Base-by-base conservation (phyloP, 2,329 filamentous ascomycete genomes). In the Pseudonectria buxi region DNA sequence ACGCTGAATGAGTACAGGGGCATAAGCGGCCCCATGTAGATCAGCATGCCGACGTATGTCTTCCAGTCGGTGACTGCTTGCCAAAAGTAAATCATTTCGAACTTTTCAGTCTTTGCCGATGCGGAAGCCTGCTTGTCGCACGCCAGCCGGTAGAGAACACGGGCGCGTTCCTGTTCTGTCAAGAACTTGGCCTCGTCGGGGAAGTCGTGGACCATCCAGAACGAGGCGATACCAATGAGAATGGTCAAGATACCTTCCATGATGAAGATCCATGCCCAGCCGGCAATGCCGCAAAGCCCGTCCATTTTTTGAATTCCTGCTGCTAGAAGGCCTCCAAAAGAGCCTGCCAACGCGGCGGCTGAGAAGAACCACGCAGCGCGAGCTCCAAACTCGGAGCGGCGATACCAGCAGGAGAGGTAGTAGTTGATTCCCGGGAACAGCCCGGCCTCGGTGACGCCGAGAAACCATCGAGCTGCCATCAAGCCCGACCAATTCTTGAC, bases 381-480 rank as follows among this genome's bases (percentile, higher is more conserved):
- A n/a, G 87, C 71, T 32, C 85, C 86, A 36, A 92, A 83, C 51
- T 94, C 87, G 12, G 71, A 75, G 25, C 86, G 72, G 54, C 77
- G 82, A 51, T 92, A 94, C 86, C 86, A 94, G 55, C 83, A 89
- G 0, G 79, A 84, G 0, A 92, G 71, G 54, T 88, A 88, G 58
- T 87, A 90, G 47, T 83, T 84, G 12, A 88, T 76, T 2, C 81
- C 82, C 0, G 83, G 83, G 52, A 86, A 87, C 0, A 90, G 67
- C 6, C 84, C 85, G 7, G 85, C 78, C 57, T 92, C 86, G 12
- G 74, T 74, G 14, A 89, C 63, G 15, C 85, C 85, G 1, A 90
- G 67, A 51, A 86, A 86, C 73, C 72, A 80, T 26, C 77, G 71
- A 7, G 78, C 76, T 3, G 80, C 75, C 67, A 84, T 76, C 12